Evolutionary conservation across 1,284 basidiomycete species (phyloP).

Genomic region (Trichosporon sp.): DNA sequence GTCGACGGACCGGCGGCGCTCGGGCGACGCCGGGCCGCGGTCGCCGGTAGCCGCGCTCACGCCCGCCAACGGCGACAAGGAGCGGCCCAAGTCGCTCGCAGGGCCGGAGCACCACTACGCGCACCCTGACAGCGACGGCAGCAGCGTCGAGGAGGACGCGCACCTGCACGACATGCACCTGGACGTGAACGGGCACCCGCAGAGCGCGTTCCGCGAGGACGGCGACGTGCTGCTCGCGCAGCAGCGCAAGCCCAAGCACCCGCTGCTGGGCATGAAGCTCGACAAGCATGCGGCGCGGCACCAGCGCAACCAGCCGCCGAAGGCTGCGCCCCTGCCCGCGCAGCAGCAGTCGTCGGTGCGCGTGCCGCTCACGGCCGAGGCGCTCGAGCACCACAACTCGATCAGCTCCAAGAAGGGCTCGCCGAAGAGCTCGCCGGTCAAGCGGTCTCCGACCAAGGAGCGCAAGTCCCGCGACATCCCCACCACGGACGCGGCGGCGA

Average conservation of each 20-base stretch:
- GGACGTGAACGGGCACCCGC: background rate
- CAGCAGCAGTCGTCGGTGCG: background rate
- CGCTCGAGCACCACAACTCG: background rate
- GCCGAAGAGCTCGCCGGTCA: background rate
- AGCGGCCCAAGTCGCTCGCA: background rate
- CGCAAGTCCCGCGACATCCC: background rate
- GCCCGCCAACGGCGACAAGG: background rate
- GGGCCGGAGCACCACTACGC: background rate
- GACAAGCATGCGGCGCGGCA: background rate
- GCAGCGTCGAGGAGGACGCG: background rate
- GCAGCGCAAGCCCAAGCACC: background rate
- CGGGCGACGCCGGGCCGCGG: background rate
- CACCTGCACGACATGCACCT: conserved; percentile 2
- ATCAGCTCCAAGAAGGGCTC: background rate
- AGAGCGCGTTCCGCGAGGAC: background rate
- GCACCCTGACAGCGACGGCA: background rate
- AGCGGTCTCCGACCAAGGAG: background rate
- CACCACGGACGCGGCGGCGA: background rate
- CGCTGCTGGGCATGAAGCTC: background rate
- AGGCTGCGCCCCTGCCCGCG: background rate
- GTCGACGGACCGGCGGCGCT: background rate
- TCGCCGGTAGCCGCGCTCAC: background rate
- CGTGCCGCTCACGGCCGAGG: background rate
- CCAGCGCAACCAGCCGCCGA: background rate
- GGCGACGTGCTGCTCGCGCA: background rate